Evolutionary conservation across 2,329 filamentous ascomycete genomes (phyloP).

Genomic region (Stromatinia cepivora): DNA sequence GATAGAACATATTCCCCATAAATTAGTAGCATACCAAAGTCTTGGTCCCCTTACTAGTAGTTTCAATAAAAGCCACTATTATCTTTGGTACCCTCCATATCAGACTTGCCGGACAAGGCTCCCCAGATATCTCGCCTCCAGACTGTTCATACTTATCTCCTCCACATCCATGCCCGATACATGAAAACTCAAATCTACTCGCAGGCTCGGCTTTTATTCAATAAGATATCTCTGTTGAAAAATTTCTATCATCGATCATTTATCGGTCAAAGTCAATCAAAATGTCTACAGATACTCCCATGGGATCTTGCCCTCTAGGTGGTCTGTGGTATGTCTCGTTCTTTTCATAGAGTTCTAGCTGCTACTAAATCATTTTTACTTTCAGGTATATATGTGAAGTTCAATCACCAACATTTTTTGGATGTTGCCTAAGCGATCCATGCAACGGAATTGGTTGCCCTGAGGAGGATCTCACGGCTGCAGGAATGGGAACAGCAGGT

Average conservation of each 20-base stretch:
- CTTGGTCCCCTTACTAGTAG: not conserved
- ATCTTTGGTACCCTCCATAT: not conserved
- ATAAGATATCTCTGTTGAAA: not conserved
- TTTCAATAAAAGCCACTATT: not conserved
- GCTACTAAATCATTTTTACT: not conserved
- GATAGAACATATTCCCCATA: not conserved
- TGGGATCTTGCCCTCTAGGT: slow-evolving; percentile 8
- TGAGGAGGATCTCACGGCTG: slow-evolving; percentile 24
- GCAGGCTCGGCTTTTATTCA: not conserved
- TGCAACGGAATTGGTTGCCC: slow-evolving; percentile 30
- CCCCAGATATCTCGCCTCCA: too few species aligned
- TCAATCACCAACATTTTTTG: slow-evolving; percentile 30
- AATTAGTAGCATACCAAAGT: not conserved
- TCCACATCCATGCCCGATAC: not conserved
- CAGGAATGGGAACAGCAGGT: slow-evolving; percentile 26
- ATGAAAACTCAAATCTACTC: not conserved
- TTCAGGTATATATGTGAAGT: slow-evolving; percentile 27
- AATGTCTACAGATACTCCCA: not conserved
- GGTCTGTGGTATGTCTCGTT: slow-evolving; percentile 3
- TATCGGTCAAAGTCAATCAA: not conserved
- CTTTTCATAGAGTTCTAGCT: not conserved
- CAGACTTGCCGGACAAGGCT: not conserved
- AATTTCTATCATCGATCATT: not conserved
- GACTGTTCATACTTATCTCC: too few species aligned
- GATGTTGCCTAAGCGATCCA: slow-evolving; percentile 29